Base-by-base conservation (phyloP, 2,329 filamentous ascomycete genomes). In the Geoglossum cookeanum region DNA sequence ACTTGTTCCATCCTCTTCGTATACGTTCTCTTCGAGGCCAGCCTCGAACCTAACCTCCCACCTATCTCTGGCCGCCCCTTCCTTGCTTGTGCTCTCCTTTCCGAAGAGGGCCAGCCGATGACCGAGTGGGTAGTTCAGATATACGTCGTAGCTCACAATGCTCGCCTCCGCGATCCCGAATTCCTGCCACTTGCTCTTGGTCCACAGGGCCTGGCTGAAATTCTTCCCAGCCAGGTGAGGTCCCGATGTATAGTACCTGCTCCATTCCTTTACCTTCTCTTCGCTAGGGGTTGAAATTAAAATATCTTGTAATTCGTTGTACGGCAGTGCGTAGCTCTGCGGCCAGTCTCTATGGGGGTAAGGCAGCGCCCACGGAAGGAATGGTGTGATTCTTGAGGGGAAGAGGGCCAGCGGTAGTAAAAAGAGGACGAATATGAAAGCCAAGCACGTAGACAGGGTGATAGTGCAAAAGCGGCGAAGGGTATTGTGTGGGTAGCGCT, bases 1-100 rank as follows among this genome's bases (percentile, higher is more conserved):
- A 17, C 82, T 88, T 0, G 89, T 94, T 2, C 81, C 78, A 67
- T 98, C 92, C 56, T 94, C 83, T 0, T 87, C 77, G 4, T 97
- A 72, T 1, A 91, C 77, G 65, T 94, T 88, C 68, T 98, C 92
- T 63, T 86, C 81, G 45, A 97, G 71, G 1, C 80, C 83, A 0
- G 90, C 91, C 66, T 89, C 81, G 65, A 84, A 94, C n/a, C 78
- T 75, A 32, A 90, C 75, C 56, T 78, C 75, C 74, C 80, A 84
- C 3, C 66, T 63, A 11, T 67, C 63, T 0, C 69, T 63, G 30
- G 67, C 29, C 13, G 27, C 13, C 22, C 33, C 33, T 13, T 48
- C 47, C 47, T 64, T 59, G 4, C 60, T 64, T 30, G 63, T 62
- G 47, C 74, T 78, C 64, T 79, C 73, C 63, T 68, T 66, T 60